Evolutionary conservation across 31 red algal genomes (phyloP), one percentile per base, ranked within the genome.

Genomic region (Odonthalia washingtoniensis): DNA sequence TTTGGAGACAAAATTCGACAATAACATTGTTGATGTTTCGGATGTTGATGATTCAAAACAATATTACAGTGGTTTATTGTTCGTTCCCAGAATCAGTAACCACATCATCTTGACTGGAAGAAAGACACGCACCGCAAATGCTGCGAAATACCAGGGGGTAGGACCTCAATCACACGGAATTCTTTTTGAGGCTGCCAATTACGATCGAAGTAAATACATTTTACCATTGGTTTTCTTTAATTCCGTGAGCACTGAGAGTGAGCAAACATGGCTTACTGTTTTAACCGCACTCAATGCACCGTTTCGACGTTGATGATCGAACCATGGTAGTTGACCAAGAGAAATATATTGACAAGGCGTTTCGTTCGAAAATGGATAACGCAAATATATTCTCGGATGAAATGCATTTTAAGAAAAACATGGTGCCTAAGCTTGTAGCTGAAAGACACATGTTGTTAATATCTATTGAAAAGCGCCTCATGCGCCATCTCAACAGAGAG

Each of bases 181-280:
- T 24, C 16, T 24, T 17, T 61, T 61, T 61, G 52, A 61, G 52
- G 52, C 24, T 17, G 52, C 24, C 14, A 17, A 14, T 14, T 61
- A 61, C 24, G 52, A 61, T 24, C 14, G 16, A 61, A 61, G 24
- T 17, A 24, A 17, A 24, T 24, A 61, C 24, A 61, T 87, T 28
- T 46, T 67, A 0, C 72, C 84, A 0, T 60, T 87, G 2, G 1
- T 78, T 14, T 87, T 87, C 35, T 70, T 57, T 1, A 70, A 87
- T 68, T 87, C 63, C 27, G 41, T 87, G 31, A 73, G 52, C 0
- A 4, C 70, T 17, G 84, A 76, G 28, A 9, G 46, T 44, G 57
- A 87, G 28, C 34, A 49, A 1, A 46, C 18, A 35, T 87, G 84
- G 84, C 65, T 77, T 34, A 67, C 21, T 3, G 84, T 87, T 49